phyloP scores from a whole-genome alignment of 805 yeast genomes.

The Ogataea naganishii region DNA sequence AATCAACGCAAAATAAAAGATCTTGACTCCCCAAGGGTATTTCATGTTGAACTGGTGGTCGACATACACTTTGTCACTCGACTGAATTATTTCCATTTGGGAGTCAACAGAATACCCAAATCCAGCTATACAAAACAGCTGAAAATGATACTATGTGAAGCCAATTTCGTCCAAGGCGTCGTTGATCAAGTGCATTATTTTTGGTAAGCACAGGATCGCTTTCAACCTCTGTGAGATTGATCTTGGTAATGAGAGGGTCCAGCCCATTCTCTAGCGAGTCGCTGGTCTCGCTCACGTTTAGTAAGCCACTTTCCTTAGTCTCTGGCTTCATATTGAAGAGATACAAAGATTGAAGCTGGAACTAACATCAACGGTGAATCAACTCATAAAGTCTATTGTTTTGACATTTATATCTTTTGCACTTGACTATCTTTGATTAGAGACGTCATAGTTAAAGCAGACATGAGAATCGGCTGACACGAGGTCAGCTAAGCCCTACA shows the following conservation, averaged over 20 bases:
- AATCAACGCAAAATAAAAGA: conserved; percentile 42
- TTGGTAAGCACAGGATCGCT: conserved; percentile 28
- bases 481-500: too few species aligned
- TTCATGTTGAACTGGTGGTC: conserved; percentile 37
- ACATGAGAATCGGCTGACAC: too few species aligned
- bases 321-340: neutral
- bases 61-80: conserved; percentile 36
- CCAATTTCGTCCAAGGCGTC: conserved; percentile 55
- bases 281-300: neutral
- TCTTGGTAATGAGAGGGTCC: neutral
- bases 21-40: conserved; percentile 36
- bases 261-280: neutral
- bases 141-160: conserved; percentile 46
- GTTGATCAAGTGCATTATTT: conserved; percentile 38
- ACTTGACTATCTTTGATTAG: neutral
- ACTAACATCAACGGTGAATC: neutral
- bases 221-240: conserved; percentile 25
- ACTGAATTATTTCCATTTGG: conserved; percentile 38
- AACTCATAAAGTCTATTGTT: neutral
- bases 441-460: neutral
- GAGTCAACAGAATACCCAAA: conserved; percentile 51
- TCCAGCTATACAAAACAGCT: conserved; percentile 43
- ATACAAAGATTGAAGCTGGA: neutral
- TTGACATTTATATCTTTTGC: neutral
- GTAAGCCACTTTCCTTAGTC: neutral